A percentile compares a stretch with the other conserved stretches of the same genome.
Evolutionary conservation across 2,329 filamentous ascomycete species (phyloP).

Genomic region (Dendrostoma leiphaemia): DNA sequence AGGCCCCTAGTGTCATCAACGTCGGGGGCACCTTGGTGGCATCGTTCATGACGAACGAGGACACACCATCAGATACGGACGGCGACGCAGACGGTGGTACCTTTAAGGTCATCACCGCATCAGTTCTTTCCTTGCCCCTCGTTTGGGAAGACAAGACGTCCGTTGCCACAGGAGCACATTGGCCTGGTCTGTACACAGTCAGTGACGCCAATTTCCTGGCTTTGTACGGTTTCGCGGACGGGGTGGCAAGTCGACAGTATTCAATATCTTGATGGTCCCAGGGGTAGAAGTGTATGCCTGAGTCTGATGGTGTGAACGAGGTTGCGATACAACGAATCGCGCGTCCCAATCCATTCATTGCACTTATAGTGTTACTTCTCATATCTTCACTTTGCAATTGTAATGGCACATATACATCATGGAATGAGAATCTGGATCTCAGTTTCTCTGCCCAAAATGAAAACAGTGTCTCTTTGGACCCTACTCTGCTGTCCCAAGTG

Average conservation of each 20-base stretch:
- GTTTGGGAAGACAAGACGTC: not conserved
- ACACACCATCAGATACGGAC: constrained; percentile 16
- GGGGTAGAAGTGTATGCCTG: too few relatives aligned
- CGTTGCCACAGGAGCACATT: not conserved
- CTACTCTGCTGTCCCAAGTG: too few relatives aligned
- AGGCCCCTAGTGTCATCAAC: constrained; percentile 40
- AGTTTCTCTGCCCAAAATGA: too few relatives aligned
- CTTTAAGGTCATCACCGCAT: not conserved
- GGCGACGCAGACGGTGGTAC: not conserved
- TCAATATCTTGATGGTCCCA: not conserved
- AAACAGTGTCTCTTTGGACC: too few relatives aligned
- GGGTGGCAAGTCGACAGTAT: not conserved
- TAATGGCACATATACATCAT: too few relatives aligned
- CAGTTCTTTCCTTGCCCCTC: not conserved
- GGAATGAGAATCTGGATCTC: too few relatives aligned
- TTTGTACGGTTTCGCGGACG: not conserved
- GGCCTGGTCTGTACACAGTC: not conserved
- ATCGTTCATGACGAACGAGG: constrained; percentile 46
- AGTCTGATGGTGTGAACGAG: too few relatives aligned
- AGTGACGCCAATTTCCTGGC: not conserved
- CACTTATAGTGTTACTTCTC: too few relatives aligned
- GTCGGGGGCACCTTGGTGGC: constrained; percentile 40
- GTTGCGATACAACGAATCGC: too few relatives aligned
- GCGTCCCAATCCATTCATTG: too few relatives aligned
- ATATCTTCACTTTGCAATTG: too few relatives aligned